Evolutionary conservation across 805 yeast species (phyloP), one percentile per base, ranked within the genome.

Genomic region (Cyberlindnera misumaiensis): DNA sequence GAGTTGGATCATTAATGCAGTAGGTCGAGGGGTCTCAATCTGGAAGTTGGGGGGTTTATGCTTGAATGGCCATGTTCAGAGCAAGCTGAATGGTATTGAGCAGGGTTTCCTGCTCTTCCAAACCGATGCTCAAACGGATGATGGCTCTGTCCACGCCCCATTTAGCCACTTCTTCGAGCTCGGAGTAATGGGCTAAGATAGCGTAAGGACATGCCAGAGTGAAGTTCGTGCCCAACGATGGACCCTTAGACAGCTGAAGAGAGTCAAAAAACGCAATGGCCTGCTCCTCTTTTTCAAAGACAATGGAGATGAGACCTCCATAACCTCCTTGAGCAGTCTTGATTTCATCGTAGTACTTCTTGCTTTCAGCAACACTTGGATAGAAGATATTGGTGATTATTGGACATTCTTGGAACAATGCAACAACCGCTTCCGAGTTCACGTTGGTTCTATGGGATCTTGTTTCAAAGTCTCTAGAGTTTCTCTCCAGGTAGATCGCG

Each of bases 141-240:
- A 89, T 63, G 54, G 81, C 72, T 43, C 78, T 65, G 55, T 85
- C 95, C 25, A 88, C 85, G 2, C 93, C 95, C 80, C 86, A 88
- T 50, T 76, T 66, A 36, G 73, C 84, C 16, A 84, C 80, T 52
- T 79, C 87, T 43, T 85, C 90, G 40, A 87, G 63, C 59, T 88
- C 96, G 39, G 68, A 71, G 59, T 77, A 86, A 58, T 88, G 96
- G 3, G 95, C 95, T 42, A 89, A 67, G 34, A 89, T 74, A 6
- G 95, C 73, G 60, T 89, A 89, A 8, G 97, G 96, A 56, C 95
- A 88, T 5, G 88, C 88, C 49, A 88, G 66, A 0, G 95, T 82
- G 64, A 86, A 85, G 61, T 84, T 88, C 0, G 96, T 86, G 11
- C 96, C 96, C 48, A 88, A 69, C 12, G 93, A 81, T 3, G 96